Percentiles rank a stretch among this genome's conserved stretches.
These are phyloP conservation scores for Tuber calosporum DNA, from an alignment of 495 filamentous ascomycete genomes.

Conservation along the genomic window DNA sequence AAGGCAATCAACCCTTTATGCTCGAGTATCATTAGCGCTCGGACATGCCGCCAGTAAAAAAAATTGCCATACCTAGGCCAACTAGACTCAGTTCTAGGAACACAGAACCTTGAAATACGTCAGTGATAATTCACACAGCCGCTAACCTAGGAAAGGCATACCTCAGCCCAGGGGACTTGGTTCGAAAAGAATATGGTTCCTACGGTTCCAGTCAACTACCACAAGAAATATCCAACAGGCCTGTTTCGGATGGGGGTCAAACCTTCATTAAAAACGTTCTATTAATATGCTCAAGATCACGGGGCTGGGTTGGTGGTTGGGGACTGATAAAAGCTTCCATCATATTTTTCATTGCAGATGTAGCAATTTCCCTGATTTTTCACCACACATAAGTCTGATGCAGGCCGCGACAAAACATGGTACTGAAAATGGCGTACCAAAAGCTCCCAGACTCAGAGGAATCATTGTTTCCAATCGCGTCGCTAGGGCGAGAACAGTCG, in stretches of 20 bases:
- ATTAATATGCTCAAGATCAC: constrained; percentile 30
- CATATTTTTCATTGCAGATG: constrained; percentile 32
- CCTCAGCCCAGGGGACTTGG: constrained; percentile 36
- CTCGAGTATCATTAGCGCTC: constrained; percentile 14
- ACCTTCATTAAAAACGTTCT: constrained; percentile 36
- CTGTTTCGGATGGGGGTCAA: background rate
- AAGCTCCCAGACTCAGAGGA: constrained; percentile 25
- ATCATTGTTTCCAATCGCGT: constrained; percentile 6
- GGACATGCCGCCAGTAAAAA: background rate
- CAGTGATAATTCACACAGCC: constrained; percentile 10
- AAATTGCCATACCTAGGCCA: constrained; percentile 30
- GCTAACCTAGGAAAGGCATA: constrained; percentile 7
- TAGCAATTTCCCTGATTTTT: constrained; percentile 34
- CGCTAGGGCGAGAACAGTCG: constrained; percentile 32
- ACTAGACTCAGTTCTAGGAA: constrained; percentile 33
- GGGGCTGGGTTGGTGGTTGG: constrained; percentile 25
- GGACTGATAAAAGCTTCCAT: constrained; percentile 38
- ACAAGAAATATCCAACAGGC: constrained; percentile 3
- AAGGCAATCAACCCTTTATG: constrained; percentile 58
- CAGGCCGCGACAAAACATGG: constrained; percentile 2
- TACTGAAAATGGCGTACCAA: constrained; percentile 24
- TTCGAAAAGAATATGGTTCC: constrained; percentile 37
- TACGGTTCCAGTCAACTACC: constrained; percentile 16
- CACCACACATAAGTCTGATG: constrained; percentile 11
- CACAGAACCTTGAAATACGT: constrained; percentile 24